Conservation (phyloP, 1,139 yeast species). For the Saccharomyces hybrid region DNA sequence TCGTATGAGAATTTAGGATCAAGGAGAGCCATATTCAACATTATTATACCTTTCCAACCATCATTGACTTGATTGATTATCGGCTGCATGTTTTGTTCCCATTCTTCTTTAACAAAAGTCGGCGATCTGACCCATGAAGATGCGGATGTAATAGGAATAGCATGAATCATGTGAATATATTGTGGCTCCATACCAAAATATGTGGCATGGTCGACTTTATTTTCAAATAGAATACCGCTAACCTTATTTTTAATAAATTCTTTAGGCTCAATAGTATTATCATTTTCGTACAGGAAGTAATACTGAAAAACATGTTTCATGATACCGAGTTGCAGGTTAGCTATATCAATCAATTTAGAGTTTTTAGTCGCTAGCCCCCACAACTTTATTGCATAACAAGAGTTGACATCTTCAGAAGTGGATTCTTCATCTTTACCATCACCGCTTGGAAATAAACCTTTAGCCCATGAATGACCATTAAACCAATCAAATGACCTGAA, state of each 20-base stretch:
- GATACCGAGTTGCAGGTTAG: slow-evolving; percentile 55
- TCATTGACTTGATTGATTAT: slow-evolving; percentile 51
- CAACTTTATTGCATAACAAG: slow-evolving; percentile 60
- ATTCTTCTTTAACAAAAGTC: slow-evolving; percentile 68
- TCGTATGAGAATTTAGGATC: slow-evolving; percentile 61
- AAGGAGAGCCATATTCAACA: slow-evolving; percentile 67
- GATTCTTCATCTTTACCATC: slow-evolving; percentile 80
- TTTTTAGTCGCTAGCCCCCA: slow-evolving; percentile 61
- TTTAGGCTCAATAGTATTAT: slow-evolving; percentile 45
- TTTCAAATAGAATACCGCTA: slow-evolving; percentile 73
- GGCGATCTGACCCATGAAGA: slow-evolving; percentile 69
- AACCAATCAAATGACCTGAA: slow-evolving; percentile 73
- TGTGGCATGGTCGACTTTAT: slow-evolving; percentile 86
- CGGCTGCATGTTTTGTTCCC: slow-evolving; percentile 47
- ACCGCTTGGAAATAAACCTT: slow-evolving; percentile 63
- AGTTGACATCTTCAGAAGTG: slow-evolving; percentile 68
- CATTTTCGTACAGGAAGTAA: slow-evolving; percentile 51
- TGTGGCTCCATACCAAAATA: slow-evolving; percentile 71
- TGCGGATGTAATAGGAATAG: slow-evolving; percentile 83
- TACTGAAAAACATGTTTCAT: slow-evolving; percentile 50
- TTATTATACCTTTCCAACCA: slow-evolving; percentile 86
- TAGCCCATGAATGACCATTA: slow-evolving; percentile 77
- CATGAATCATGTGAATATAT: slow-evolving; percentile 92
- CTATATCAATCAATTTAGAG: slow-evolving; percentile 44
- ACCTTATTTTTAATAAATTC: slow-evolving; percentile 57